Evolutionary conservation across 331 rosid species (phyloP), one percentile per base, ranked within the genome.

Genomic region (Malus hybrid): DNA sequence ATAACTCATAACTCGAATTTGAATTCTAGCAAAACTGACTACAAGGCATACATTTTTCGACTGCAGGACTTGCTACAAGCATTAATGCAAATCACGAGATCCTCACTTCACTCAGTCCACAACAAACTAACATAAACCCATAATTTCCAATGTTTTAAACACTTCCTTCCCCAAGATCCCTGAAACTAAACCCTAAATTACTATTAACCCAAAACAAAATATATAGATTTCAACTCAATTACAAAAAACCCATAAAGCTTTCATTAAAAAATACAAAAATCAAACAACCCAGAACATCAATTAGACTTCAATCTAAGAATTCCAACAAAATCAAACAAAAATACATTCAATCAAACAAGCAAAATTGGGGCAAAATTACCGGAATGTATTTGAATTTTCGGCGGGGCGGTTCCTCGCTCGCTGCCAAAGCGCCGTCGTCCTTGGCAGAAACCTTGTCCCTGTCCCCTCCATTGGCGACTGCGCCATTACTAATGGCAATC

Each of bases 341-440:
- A 31, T 3, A 42, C 1, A 52, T 19, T 50, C 24, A 7, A 74
- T 16, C 22, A n/a, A 14, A 19, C 10, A 44, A 73, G 70, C 13
- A 34, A 76, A 28, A 14, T 27, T 13, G 34, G 27, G 70, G 2
- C 50, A 12, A 27, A 73, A 74, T 33, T 88, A 94, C 99, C 96
- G 99, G 99, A 69, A 92, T 74, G 80, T 92, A 94, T 89, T 90
- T 94, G 82, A 94, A 88, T 82, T 90, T 94, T 18, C 97, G 82
- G 36, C 93, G 84, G 10, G 97, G 99, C 1, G 92, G 96, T 67
- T 92, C 99, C 77, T 92, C 97, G 1, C 70, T 72, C 0, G 69
- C 50, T 6, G 46, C 80, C 67, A 56, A 66, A n/a, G 65, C 10
- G 0, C 62, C n/a, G 10, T 85, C 89, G 7, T 60, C 65, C 65